These are phyloP conservation scores for Mycena vitilis DNA, from an alignment of 768 basidiomycete genomes.

Conservation along the genomic window DNA sequence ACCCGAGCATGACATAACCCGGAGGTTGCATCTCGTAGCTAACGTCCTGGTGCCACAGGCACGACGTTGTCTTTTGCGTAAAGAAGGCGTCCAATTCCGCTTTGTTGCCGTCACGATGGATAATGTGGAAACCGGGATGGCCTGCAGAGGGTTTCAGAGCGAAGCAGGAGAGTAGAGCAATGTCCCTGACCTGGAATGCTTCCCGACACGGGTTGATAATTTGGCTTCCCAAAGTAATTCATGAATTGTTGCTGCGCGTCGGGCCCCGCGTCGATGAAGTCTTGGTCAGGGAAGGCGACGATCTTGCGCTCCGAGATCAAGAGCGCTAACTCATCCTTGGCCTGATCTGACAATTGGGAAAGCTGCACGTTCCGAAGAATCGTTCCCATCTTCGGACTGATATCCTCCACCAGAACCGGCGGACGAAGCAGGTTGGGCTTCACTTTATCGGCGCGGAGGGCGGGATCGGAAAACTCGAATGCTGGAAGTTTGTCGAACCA, in stretches of 20 bases:
- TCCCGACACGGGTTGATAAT: constrained; percentile 35
- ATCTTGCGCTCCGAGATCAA: constrained; percentile 35
- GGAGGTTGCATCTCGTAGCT: constrained; percentile 39
- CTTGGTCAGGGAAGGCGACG: constrained; percentile 35
- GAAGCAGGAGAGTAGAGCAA: background rate
- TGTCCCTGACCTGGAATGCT: constrained; percentile 28
- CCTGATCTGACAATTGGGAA: constrained; percentile 17
- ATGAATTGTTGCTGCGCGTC: constrained; percentile 17
- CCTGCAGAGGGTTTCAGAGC: constrained; percentile 12
- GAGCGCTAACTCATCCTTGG: constrained; percentile 36
- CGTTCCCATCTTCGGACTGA: constrained; percentile 11
- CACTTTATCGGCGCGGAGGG: constrained; percentile 29
- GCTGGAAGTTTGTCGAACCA: constrained; percentile 34
- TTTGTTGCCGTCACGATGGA: constrained; percentile 39
- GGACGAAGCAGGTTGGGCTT: constrained; percentile 29
- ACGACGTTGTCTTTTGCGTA: constrained; percentile 38
- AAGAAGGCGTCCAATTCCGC: constrained; percentile 36
- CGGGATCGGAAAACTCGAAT: constrained; percentile 36
- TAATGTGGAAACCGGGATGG: constrained; percentile 38
- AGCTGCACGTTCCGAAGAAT: constrained; percentile 30
- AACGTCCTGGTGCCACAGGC: constrained; percentile 41
- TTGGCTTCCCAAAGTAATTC: constrained; percentile 34
- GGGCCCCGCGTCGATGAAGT: constrained; percentile 34
- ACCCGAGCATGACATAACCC: constrained; percentile 38
- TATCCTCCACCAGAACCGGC: constrained; percentile 10